phyloP scores from a whole-genome alignment of 176 grass and related monocot species.

The Ensete ventricosum region DNA sequence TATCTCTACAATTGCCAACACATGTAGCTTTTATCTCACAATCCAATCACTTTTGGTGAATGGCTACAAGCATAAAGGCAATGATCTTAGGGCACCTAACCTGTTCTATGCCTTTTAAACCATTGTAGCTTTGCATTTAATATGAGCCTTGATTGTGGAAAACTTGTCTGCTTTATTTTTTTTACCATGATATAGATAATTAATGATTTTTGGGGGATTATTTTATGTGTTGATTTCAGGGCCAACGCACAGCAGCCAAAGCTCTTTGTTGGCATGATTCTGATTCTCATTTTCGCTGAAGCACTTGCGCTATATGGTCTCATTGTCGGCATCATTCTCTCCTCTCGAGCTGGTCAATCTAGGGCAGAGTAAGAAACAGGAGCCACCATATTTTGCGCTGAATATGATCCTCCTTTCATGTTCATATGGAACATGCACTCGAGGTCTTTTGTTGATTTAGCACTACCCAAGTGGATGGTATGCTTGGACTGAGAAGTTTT shows the following conservation, averaged over 20 bases:
- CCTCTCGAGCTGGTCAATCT: conserved; percentile 6
- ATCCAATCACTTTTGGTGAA: too few species aligned
- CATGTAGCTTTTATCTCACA: too few species aligned
- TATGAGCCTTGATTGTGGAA: too few species aligned
- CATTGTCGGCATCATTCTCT: conserved; percentile 5
- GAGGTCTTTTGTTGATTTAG: neutral
- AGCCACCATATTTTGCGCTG: neutral
- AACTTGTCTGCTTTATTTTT: too few species aligned
- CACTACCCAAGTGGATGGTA: neutral
- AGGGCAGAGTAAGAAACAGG: conserved; percentile 1
- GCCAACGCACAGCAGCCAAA: conserved; percentile 7
- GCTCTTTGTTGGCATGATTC: conserved; percentile 2
- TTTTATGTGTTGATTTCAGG: neutral
- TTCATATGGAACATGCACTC: conserved; percentile 1
- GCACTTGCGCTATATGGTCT: conserved; percentile 6
- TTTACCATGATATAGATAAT: too few species aligned
- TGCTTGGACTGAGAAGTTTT: neutral
- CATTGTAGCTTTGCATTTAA: too few species aligned
- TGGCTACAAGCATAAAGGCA: too few species aligned
- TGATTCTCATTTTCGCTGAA: conserved; percentile 9
- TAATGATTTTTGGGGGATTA: too few species aligned
- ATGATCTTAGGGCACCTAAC: too few species aligned
- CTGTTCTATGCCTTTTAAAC: too few species aligned
- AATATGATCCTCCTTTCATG: neutral
- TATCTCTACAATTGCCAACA: too few species aligned